Conservation (phyloP, 2,329 filamentous ascomycete genomes). For the Torrubiella hemipterigena region DNA sequence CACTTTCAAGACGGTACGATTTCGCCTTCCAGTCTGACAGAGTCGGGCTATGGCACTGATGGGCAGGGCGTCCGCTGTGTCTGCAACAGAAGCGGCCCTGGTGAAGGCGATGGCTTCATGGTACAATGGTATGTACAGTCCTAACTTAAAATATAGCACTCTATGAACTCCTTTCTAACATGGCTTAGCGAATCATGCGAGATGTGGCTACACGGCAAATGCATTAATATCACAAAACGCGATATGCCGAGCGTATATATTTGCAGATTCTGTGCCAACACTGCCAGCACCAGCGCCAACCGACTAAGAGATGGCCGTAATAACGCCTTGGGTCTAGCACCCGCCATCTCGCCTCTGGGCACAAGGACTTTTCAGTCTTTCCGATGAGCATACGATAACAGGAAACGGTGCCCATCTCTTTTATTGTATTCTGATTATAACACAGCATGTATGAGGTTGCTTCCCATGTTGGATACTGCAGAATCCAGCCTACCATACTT, state of each 20-base stretch:
- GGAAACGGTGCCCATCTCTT: no score
- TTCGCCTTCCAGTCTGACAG: constrained; percentile 40
- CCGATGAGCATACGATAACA: constrained; percentile 18
- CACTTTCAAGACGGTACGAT: constrained; percentile 25
- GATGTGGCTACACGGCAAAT: constrained; percentile 52
- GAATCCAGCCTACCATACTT: no score
- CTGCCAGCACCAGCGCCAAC: constrained; percentile 38
- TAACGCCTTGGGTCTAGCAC: constrained; percentile 12
- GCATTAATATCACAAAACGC: constrained; percentile 45
- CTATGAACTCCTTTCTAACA: not conserved
- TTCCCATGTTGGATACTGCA: no score
- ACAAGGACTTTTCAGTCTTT: constrained; percentile 31
- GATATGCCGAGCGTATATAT: constrained; percentile 50
- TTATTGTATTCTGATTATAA: not conserved
- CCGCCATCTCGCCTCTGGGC: constrained; percentile 24
- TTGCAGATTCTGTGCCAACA: constrained; percentile 51
- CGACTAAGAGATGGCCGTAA: constrained; percentile 31
- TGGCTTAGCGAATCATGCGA: constrained; percentile 47
- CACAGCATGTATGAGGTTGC: no score
- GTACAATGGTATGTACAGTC: constrained; percentile 45
- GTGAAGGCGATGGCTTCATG: constrained; percentile 41
- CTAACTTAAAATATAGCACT: constrained; percentile 1
- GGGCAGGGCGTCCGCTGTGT: constrained; percentile 41
- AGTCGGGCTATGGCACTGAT: constrained; percentile 29
- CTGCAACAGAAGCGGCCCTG: constrained; percentile 33